Evolutionary conservation across 2,329 filamentous ascomycete genomes (phyloP), one percentile per base, ranked within the genome.

Genomic region (Aschersonia sp.): DNA sequence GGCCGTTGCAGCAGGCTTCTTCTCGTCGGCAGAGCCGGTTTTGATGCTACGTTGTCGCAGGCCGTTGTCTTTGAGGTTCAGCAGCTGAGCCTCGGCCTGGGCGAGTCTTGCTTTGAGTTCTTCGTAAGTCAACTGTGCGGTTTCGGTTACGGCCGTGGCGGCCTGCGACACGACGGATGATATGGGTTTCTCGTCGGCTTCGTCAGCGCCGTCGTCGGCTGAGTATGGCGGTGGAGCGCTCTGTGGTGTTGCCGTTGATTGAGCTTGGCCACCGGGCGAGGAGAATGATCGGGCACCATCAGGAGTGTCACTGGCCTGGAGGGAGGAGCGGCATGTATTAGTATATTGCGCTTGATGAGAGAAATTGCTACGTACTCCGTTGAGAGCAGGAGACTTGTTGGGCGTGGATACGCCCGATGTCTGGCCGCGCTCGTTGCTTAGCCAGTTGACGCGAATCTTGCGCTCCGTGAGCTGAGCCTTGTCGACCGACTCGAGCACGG

Each of bases 401-500:
- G 71, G 71, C 1, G 71, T 74, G 50, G 57, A 54, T 4, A 56
- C 47, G 42, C 50, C 51, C 32, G 59, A 47, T 40, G 63, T 57
- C 7, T 55, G 50, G 12, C 61, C 54, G 49, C 75, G 75, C 45
- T 79, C 76, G 7, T 83, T 73, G 45, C 84, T 67, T 42, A 96
- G 73, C 74, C 91, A 98, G 56, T 75, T 76, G 54, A 98, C 92
- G 44, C 91, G 82, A 56, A 98, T 98, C 75, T 97, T 98, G 72
- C 84, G 87, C 73, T 98, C 92, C 59, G 89, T 80, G 51, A 98
- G 83, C 29, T 77, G 73, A 10, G 75, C 73, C 69, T 94, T 97
- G 50, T 85, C 76, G 7, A 72, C 92, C 71, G 62, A 84, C 72
- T 77, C 79, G 80, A 89, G 94, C 60, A 96, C 87, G 44, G 85